A percentile compares a stretch with the other conserved stretches of the same genome.
Evolutionary conservation across 805 yeast genomes (phyloP).

Genomic region (Pichia nakasei): DNA sequence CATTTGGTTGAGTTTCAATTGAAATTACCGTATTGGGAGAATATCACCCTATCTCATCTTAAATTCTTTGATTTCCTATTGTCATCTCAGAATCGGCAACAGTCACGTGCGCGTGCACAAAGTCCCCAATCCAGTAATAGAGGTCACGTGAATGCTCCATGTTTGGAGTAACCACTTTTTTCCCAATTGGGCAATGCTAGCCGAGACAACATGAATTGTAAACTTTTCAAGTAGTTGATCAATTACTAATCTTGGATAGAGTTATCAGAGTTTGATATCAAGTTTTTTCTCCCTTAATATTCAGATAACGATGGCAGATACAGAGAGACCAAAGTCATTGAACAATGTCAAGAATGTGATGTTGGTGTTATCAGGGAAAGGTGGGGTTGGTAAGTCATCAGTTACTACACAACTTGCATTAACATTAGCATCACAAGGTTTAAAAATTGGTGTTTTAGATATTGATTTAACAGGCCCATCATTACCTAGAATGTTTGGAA

Average conservation of each 20-base stretch:
- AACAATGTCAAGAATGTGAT: slow-evolving; percentile 62
- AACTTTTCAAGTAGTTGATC: too few species aligned
- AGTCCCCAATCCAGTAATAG: too few species aligned
- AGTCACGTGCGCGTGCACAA: neutral
- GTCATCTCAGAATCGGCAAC: neutral
- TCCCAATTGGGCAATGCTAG: neutral
- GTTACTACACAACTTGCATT: slow-evolving; percentile 91
- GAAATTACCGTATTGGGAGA: neutral
- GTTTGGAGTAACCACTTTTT: too few species aligned
- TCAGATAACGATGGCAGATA: slow-evolving; percentile 6
- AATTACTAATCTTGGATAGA: too few species aligned
- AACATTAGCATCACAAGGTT: slow-evolving; percentile 61
- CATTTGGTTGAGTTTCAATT: too few species aligned
- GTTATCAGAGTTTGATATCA: too few species aligned
- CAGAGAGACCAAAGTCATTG: slow-evolving; percentile 23
- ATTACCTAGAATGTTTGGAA: slow-evolving; percentile 90
- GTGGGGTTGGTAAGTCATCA: slow-evolving; percentile 96
- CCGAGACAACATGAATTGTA: neutral
- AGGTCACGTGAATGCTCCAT: neutral
- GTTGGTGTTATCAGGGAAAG: slow-evolving; percentile 85
- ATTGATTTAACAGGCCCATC: slow-evolving; percentile 97
- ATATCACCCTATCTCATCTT: too few species aligned
- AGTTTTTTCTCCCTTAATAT: too few species aligned
- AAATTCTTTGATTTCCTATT: too few species aligned
- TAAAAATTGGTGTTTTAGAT: slow-evolving; percentile 87